A percentile compares a stretch with the other conserved stretches of the same genome.
Evolutionary conservation across 1,284 basidiomycete genomes (phyloP).

Genomic region (Macrocystidia cucumis): DNA sequence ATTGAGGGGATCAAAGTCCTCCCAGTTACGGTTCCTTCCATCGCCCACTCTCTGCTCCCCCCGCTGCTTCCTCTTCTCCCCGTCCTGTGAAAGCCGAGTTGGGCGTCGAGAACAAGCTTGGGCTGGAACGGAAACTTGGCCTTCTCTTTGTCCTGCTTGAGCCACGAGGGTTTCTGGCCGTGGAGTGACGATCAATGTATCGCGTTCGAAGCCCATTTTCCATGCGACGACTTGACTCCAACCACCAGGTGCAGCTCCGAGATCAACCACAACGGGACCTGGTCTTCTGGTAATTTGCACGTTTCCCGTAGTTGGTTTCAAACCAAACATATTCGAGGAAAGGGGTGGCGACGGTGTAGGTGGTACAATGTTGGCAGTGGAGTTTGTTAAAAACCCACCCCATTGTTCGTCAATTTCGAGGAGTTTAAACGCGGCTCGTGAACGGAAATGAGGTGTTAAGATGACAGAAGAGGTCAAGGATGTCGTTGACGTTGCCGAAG

Average conservation of each 20-base stretch:
- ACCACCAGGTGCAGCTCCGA: conserved; percentile 84
- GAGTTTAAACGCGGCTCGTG: conserved; percentile 84
- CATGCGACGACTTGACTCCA: conserved; percentile 81
- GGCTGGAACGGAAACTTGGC: background rate
- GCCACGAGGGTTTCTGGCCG: too few relatives aligned
- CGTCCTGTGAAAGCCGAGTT: too few relatives aligned
- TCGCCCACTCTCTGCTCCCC: too few relatives aligned
- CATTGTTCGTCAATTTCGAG: conserved; percentile 57
- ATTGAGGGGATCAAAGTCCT: conserved; percentile 30
- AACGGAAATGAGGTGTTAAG: too few relatives aligned
- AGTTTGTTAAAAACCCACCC: conserved; percentile 46
- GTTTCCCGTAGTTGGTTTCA: conserved; percentile 40
- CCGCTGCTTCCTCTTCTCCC: too few relatives aligned
- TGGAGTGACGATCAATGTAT: conserved; percentile 2
- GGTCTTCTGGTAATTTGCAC: too few relatives aligned
- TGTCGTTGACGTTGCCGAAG: too few relatives aligned
- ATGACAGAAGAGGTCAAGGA: too few relatives aligned
- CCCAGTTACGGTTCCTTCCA: background rate
- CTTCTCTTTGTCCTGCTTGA: too few relatives aligned
- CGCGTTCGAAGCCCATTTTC: conserved; percentile 37
- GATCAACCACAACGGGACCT: conserved; percentile 67
- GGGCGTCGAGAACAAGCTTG: background rate
- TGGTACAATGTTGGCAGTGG: too few relatives aligned
- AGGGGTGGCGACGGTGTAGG: too few relatives aligned
- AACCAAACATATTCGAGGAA: too few relatives aligned